Percentiles rank a stretch among this genome's conserved stretches.
phyloP scores from a whole-genome alignment of 305 asterid species.

The Fraxinus latifolia region DNA sequence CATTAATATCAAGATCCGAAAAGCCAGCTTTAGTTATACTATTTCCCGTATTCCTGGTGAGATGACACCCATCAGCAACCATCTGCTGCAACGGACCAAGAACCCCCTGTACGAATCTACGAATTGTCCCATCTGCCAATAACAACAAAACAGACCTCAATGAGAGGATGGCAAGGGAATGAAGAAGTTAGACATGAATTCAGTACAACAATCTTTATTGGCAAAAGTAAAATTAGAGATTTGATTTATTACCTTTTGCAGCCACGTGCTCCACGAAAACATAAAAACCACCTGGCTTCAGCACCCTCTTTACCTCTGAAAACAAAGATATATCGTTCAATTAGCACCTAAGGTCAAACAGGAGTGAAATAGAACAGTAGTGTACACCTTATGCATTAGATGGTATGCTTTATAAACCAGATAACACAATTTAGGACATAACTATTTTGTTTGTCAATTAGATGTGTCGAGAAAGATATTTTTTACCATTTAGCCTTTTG shows the following conservation, averaged over 20 bases:
- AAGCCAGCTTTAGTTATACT: slow-evolving; percentile 57
- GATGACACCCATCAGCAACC: slow-evolving; percentile 75
- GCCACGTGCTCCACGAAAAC: slow-evolving; percentile 86
- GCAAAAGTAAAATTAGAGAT: neutral
- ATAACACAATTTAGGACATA: neutral
- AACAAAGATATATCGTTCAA: neutral
- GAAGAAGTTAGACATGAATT: neutral
- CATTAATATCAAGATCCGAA: slow-evolving; percentile 44
- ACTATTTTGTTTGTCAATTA: neutral
- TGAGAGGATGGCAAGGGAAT: neutral
- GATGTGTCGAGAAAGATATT: neutral
- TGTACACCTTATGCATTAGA: neutral
- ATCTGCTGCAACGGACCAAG: slow-evolving; percentile 81
- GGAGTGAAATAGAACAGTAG: neutral
- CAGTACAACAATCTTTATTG: neutral
- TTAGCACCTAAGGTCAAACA: neutral
- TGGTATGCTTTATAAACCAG: neutral
- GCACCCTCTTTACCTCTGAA: slow-evolving; percentile 84
- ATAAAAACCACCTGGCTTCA: slow-evolving; percentile 83
- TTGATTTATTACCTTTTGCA: slow-evolving; percentile 60
- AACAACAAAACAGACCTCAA: neutral
- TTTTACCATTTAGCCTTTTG: neutral
- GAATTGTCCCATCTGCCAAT: slow-evolving; percentile 65
- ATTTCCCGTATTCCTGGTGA: slow-evolving; percentile 56
- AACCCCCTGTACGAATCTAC: slow-evolving; percentile 52